Conservation (phyloP, 2,329 filamentous ascomycete genomes). For the Beauveria asiatica region DNA sequence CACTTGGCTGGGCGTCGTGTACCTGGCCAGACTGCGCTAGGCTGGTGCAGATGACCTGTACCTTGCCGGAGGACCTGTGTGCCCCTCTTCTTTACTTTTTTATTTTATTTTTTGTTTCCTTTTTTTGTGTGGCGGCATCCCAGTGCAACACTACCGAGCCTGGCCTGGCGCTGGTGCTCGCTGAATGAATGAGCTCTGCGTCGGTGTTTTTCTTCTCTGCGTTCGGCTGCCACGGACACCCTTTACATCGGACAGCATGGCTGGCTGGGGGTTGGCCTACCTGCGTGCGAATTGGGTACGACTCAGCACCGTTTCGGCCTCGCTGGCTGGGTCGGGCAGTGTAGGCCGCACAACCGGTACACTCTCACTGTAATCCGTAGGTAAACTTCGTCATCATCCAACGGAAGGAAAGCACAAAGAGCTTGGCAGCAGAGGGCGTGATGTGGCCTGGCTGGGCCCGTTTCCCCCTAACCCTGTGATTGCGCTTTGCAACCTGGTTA, state of each 20-base stretch:
- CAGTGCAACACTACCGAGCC: too few species aligned
- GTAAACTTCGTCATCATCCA: background rate
- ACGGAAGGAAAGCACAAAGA: background rate
- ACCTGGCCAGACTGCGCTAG: conserved; percentile 26
- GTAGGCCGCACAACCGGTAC: background rate
- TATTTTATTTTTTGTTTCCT: background rate
- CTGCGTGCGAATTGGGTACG: background rate
- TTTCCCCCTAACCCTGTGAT: background rate
- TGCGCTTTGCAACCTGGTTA: background rate
- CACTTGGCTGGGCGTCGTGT: conserved; percentile 20
- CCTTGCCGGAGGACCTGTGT: conserved; percentile 17
- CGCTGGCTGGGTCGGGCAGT: background rate
- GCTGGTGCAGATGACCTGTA: conserved; percentile 29
- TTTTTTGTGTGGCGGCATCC: background rate
- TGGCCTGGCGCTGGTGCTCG: too few species aligned
- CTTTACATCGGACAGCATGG: background rate
- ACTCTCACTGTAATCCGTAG: background rate
- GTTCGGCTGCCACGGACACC: conserved; percentile 4
- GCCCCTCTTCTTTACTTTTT: conserved; percentile 1
- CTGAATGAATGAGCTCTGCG: too few species aligned
- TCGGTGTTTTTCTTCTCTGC: background rate
- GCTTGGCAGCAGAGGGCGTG: background rate
- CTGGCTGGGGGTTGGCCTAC: background rate
- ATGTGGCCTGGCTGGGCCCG: background rate
- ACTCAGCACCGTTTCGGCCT: background rate